Evolutionary conservation across 306 rosid genomes (phyloP), one percentile per base, ranked within the genome.

Genomic region (Hippophae tibetana): DNA sequence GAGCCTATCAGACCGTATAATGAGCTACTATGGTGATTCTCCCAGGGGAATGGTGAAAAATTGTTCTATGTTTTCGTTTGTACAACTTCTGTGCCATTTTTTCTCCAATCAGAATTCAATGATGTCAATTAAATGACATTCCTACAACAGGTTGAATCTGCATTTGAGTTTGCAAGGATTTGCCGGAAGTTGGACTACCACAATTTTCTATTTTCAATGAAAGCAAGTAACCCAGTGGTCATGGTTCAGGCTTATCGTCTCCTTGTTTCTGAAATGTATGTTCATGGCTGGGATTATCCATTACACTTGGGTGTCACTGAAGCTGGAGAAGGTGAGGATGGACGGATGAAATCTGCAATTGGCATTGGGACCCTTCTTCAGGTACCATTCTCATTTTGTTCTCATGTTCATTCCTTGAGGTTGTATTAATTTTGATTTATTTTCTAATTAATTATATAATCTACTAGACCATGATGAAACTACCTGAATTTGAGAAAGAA

Each of bases 251-350:
- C 99, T 10, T 92, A 92, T 67, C 95, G 99, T 46, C 74, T 86
- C 42, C 95, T 92, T 60, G 93, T 88, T 10, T 93, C 99, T 73
- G 96, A 92, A 84, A 88, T 92, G 99, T 88, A 85, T 75, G 93
- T 88, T 72, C 86, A 83, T 9, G 96, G 95, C 60, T 92, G 99
- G 99, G 96, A 92, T 58, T 92, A 92, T 71, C 99, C 99, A 43
- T 74, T 92, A 52, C 99, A 92, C 79, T 80, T 92, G 80, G 99
- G 99, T 60, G 99, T 92, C 62, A 92, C 99, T 69, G 99, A 92
- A 86, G 99, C 99, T 46, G 99, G 99, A 74, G 99, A 92, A 77
- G 99, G 99, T 76, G 99, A 92, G 80, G 99, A 92, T 63, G 99
- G 99, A 58, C 78, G 99, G 54, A 92, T 92, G 99, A 92, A 92